Evolutionary conservation across 208 protist genomes (phyloP), one percentile per base, ranked within the genome.

Genomic region (Acanthamoeba triangularis): DNA sequence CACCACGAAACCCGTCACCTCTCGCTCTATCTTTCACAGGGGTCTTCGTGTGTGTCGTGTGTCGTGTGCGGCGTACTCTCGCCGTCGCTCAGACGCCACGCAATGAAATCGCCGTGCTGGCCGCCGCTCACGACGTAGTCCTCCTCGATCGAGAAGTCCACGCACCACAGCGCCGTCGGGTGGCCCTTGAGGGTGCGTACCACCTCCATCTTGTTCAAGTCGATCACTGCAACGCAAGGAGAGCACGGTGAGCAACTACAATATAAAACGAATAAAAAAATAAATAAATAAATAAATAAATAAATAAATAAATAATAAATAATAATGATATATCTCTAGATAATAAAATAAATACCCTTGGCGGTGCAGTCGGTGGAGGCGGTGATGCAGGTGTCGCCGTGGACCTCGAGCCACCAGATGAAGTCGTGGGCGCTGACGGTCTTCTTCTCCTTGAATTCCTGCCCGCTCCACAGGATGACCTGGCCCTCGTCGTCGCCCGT

Each of bases 81-180:
- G 49, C 82, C 82, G 25, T 59, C 59, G 82, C 82, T 90, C 8
- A 90, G 35, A 8, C 49, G 28, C 82, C 82, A 90, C 16, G 82
- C 41, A 14, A 90, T 33, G n/a, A 90, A 90, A 25, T 67, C 16
- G 25, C 82, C 82, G 49, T 90, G 67, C 82, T 90, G 54, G 59
- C 82, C 82, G 13, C 82, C 82, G 59, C 82, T 90, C 59, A 90
- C 82, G 25, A 90, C 82, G 18, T 69, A 59, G 59, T 90, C 82
- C 30, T 63, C 82, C 35, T 90, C 82, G 82, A 90, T 59, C 49
- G 82, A 90, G 49, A 90, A 90, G 59, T 90, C 82, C 6, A 90
- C 82, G 59, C 82, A 90, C 82, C 82, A 90, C 23, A 90, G 82
- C 6, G 82, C 49, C 20, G 49, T 59, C 30, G 82, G 49, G 16